Base-by-base conservation (phyloP, 805 yeast species). In the Kodamaea kakaduensis region DNA sequence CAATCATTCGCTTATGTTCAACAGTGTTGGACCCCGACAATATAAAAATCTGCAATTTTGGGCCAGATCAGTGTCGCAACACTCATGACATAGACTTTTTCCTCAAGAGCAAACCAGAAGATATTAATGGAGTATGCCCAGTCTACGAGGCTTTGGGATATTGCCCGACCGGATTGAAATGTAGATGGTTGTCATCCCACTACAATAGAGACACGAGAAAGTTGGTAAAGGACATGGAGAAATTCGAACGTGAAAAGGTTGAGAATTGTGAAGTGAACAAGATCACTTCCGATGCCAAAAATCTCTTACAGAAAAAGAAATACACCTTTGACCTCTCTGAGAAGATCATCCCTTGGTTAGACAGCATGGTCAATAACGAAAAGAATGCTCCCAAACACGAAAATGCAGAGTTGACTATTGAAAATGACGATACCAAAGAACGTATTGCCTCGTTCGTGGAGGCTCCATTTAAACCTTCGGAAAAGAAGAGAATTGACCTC, bases 91-190 rank as follows among this genome's bases (percentile, higher is more conserved):
- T 88, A 16, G 71, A 67, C 3, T 67, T 58, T 31, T 93, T 87
- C 50, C 56, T 93, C 19, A 61, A 53, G 0, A 56, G 73, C 16
- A 90, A 93, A 56, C 82, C 78, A 1, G 69, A 61, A 0, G 97
- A 93, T 54, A 62, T 86, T 15, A 75, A 70, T 7, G 94, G 95
- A 0, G 51, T 51, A 1, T 93, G 99, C 60, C 97, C 98, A 0
- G 96, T 86, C 3, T 88, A 64, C 53, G 66, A 65, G 21, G 81
- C 84, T 1, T 66, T 86, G 22, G 99, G 99, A 0, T 80, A 77
- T 51, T 93, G 99, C 67, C 95, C 96, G 3, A 75, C 83, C 42
- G 98, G 98, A 0, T 61, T 85, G 48, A 90, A 86, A 57, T 93
- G 99, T 63, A 76, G 96, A 50, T 93, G 96, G 86, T 71, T 93